Percentiles rank a stretch among this genome's conserved stretches.
Conservation (phyloP, 83 land plant genomes). For the Isoetes engelmannii region DNA sequence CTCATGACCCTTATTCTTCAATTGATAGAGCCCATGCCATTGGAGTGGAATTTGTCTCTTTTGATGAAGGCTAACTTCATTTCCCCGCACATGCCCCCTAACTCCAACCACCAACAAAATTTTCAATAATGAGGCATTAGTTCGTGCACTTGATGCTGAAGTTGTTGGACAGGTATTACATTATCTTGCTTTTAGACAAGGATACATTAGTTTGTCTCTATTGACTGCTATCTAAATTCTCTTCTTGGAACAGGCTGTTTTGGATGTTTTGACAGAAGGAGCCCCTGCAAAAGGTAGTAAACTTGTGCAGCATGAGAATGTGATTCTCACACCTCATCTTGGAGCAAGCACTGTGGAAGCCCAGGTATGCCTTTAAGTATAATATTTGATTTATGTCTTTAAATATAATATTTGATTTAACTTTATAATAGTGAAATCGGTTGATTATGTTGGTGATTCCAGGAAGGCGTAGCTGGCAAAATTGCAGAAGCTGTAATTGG, state of each 20-base stretch:
- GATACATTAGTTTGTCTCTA: neutral
- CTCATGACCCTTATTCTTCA: slow-evolving; percentile 4
- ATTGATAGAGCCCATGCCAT: slow-evolving; percentile 7
- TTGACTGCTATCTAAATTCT: neutral
- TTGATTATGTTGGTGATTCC: neutral
- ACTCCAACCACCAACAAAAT: slow-evolving; percentile 5
- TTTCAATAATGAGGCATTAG: neutral
- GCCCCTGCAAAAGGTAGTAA: slow-evolving; percentile 68
- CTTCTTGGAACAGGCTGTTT: slow-evolving; percentile 97
- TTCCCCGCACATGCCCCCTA: slow-evolving; percentile 5
- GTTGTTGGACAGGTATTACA: too few species aligned
- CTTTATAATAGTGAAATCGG: neutral
- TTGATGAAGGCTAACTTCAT: slow-evolving; percentile 9
- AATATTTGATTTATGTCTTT: too few species aligned
- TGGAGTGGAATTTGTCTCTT: slow-evolving; percentile 3
- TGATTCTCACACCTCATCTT: slow-evolving; percentile 83
- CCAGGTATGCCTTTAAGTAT: slow-evolving; percentile 69
- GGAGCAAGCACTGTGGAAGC: slow-evolving; percentile 95
- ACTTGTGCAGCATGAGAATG: slow-evolving; percentile 69
- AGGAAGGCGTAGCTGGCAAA: slow-evolving; percentile 84
- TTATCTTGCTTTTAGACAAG: neutral
- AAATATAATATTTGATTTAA: too few species aligned
- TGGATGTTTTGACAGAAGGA: slow-evolving; percentile 86
- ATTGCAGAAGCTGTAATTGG: slow-evolving; percentile 84
- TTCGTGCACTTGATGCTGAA: too few species aligned